Evolutionary conservation across 495 filamentous ascomycete species (phyloP).

Genomic region (Parmelia sp.): DNA sequence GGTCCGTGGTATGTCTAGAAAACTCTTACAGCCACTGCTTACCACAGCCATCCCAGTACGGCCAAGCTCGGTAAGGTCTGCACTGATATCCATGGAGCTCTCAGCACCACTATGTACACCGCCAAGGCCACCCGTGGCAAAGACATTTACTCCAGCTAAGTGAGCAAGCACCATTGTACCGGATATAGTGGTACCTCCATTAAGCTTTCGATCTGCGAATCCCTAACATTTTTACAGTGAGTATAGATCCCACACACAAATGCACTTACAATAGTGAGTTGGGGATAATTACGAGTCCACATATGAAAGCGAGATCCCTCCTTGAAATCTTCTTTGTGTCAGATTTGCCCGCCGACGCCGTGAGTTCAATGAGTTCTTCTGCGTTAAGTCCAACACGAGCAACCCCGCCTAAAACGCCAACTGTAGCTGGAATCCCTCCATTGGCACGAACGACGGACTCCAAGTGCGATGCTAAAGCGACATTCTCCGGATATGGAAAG

Average conservation of each 20-base stretch:
- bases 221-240: constrained; percentile 40
- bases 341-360: constrained; percentile 54
- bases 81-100: constrained; percentile 75
- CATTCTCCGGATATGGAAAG: constrained; percentile 76
- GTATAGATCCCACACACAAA: background rate
- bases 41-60: constrained; percentile 84
- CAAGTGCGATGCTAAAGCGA: constrained; percentile 59
- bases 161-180: constrained; percentile 88
- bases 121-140: constrained; percentile 73
- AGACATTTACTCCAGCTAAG: constrained; percentile 83
- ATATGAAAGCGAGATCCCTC: constrained; percentile 74
- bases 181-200: constrained; percentile 88
- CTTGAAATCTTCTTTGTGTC: constrained; percentile 74
- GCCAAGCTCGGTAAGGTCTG: constrained; percentile 92
- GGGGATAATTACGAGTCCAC: constrained; percentile 59
- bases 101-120: constrained; percentile 92
- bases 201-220: constrained; percentile 55
- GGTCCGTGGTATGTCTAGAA: constrained; percentile 84
- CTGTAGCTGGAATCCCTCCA: constrained; percentile 87
- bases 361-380: constrained; percentile 64
- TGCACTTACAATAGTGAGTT: background rate
- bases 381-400: constrained; percentile 69
- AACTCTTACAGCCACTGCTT: constrained; percentile 89
- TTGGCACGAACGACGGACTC: constrained; percentile 71
- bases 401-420: constrained; percentile 75